A percentile compares a stretch with the other conserved stretches of the same genome.
Evolutionary conservation across 78 protist genomes (phyloP).

Genomic region (Protostelium mycophagum): DNA sequence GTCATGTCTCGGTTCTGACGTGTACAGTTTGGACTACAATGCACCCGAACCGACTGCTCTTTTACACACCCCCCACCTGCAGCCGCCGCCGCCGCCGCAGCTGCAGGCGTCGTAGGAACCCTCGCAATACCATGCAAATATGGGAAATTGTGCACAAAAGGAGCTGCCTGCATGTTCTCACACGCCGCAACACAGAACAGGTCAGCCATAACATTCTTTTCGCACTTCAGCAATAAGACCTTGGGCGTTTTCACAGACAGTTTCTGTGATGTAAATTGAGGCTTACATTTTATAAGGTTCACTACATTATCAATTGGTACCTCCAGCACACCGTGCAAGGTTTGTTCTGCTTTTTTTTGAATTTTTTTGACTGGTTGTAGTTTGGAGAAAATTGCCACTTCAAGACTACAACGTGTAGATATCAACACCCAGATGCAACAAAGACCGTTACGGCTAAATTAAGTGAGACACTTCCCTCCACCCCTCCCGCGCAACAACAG

Average conservation of each 20-base stretch:
- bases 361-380: background rate
- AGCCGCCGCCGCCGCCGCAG: too few species aligned
- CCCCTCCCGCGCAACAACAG: background rate
- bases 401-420: background rate
- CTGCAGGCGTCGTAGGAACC: too few species aligned
- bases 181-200: background rate
- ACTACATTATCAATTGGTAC: background rate
- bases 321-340: background rate
- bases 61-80: background rate
- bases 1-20: background rate
- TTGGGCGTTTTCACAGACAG: too few species aligned
- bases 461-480: background rate
- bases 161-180: background rate
- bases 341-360: too few species aligned
- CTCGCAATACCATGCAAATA: background rate
- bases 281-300: too few species aligned
- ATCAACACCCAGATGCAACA: background rate
- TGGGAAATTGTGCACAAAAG: background rate
- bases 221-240: background rate
- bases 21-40: background rate
- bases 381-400: background rate
- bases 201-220: background rate
- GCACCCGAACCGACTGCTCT: background rate
- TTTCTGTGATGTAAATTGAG: too few species aligned
- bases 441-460: background rate